Evolutionary conservation across 495 filamentous ascomycete species (phyloP).

Genomic region (Copromyces sp.): DNA sequence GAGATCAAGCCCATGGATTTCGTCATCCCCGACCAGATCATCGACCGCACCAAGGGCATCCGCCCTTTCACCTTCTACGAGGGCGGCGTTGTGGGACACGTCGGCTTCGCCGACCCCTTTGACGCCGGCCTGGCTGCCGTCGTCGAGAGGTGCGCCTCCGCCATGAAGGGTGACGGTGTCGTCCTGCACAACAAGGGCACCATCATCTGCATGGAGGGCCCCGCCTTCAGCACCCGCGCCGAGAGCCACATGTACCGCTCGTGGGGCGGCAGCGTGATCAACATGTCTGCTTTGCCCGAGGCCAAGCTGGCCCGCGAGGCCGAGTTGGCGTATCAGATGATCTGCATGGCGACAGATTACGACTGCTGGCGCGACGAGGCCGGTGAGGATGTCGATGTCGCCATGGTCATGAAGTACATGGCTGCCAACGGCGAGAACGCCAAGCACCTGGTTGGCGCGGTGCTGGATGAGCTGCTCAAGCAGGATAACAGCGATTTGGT

Average conservation of each 20-base stretch:
- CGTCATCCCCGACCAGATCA: slow-evolving; percentile 88
- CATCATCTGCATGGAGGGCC: slow-evolving; percentile 92
- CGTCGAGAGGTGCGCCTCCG: slow-evolving; percentile 61
- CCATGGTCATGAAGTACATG: slow-evolving; percentile 98
- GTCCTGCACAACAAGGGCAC: slow-evolving; percentile 67
- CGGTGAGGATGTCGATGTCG: slow-evolving; percentile 72
- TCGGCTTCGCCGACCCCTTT: slow-evolving; percentile 93
- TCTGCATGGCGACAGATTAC: slow-evolving; percentile 99
- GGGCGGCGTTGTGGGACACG: slow-evolving; percentile 83
- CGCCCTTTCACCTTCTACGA: slow-evolving; percentile 95
- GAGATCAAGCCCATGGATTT: slow-evolving; percentile 92
- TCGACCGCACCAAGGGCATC: slow-evolving; percentile 93
- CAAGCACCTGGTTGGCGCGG: slow-evolving; percentile 69
- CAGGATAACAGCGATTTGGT: slow-evolving; percentile 68
- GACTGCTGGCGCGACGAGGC: slow-evolving; percentile 74
- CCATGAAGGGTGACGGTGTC: slow-evolving; percentile 69
- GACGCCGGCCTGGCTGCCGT: slow-evolving; percentile 65
- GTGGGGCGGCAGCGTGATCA: slow-evolving; percentile 87
- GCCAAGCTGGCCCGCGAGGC: slow-evolving; percentile 93
- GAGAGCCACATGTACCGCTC: slow-evolving; percentile 89
- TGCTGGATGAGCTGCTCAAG: slow-evolving; percentile 73
- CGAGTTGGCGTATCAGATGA: slow-evolving; percentile 93
- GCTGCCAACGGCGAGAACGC: slow-evolving; percentile 82
- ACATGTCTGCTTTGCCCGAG: slow-evolving; percentile 96
- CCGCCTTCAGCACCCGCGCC: slow-evolving; percentile 93